Evolutionary conservation across 1,284 basidiomycete genomes (phyloP).

Genomic region (Exobasidium cylindrosporum): DNA sequence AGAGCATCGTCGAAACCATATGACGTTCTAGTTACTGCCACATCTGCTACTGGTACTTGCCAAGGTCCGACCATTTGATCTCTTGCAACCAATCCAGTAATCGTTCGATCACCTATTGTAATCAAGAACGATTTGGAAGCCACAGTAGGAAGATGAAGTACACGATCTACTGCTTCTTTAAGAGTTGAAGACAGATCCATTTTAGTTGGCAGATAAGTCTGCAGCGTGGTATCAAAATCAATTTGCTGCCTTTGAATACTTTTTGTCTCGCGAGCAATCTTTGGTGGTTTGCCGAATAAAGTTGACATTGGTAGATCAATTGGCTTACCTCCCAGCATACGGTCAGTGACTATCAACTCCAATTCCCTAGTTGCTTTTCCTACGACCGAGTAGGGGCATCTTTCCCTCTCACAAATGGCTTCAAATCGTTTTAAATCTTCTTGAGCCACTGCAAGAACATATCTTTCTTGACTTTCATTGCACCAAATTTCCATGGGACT

Average conservation of each 20-base stretch:
- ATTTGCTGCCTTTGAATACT: constrained; percentile 61
- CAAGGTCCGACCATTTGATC: constrained; percentile 99
- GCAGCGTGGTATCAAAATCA: constrained; percentile 71
- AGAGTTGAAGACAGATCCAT: constrained; percentile 26
- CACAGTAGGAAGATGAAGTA: constrained; percentile 85
- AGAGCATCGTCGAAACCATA: constrained; percentile 78
- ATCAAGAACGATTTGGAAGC: constrained; percentile 96
- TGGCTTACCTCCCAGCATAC: constrained; percentile 73
- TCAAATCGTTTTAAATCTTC: constrained; percentile 63
- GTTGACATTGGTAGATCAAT: constrained; percentile 91
- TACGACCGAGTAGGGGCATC: constrained; percentile 88
- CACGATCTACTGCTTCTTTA: constrained; percentile 62
- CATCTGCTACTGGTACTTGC: constrained; percentile 97
- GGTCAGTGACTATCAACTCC: constrained; percentile 83
- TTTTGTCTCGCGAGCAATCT: constrained; percentile 76
- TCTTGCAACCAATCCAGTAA: constrained; percentile 89
- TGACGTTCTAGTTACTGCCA: constrained; percentile 89
- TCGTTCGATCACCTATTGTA: constrained; percentile 91
- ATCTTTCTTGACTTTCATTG: constrained; percentile 97
- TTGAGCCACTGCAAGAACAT: constrained; percentile 69
- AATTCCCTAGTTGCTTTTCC: constrained; percentile 74
- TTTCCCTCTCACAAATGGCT: constrained; percentile 76
- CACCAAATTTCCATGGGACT: constrained; percentile 99
- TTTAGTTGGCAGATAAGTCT: constrained; percentile 62
- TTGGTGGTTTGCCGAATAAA: constrained; percentile 92